These are phyloP conservation scores for Podosphaera fusca DNA, from an alignment of 2,329 filamentous ascomycete species.

Conservation along the genomic window DNA sequence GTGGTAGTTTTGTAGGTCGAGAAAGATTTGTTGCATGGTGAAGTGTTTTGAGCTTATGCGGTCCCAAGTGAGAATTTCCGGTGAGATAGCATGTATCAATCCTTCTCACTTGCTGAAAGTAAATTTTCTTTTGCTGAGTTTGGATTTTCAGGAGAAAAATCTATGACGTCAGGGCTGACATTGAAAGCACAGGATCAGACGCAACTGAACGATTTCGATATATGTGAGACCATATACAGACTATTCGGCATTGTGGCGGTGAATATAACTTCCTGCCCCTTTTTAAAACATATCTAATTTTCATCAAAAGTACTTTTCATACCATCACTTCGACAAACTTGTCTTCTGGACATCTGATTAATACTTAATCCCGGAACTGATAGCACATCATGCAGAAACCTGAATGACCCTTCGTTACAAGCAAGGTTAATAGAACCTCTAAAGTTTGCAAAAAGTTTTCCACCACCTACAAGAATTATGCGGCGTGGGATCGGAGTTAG, in stretches of 20 bases:
- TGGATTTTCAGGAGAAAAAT: background rate
- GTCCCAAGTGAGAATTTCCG: background rate
- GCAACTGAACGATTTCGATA: background rate
- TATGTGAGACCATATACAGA: background rate
- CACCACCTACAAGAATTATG: background rate
- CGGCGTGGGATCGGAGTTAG: background rate
- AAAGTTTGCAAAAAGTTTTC: background rate
- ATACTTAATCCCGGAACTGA: background rate
- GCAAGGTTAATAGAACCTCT: background rate
- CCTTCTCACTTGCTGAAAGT: background rate
- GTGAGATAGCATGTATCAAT: background rate
- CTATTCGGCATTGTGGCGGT: background rate
- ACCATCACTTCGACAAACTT: background rate
- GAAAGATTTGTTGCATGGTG: background rate
- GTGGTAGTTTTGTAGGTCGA: background rate
- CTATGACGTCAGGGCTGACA: background rate
- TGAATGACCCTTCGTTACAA: background rate
- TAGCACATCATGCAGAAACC: background rate
- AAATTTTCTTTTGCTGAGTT: background rate
- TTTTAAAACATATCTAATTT: background rate
- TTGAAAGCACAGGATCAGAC: background rate
- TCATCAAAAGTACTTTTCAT: background rate
- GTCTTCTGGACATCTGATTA: background rate
- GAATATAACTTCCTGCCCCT: background rate
- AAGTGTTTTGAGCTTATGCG: background rate